phyloP scores from a whole-genome alignment of 169 alveolate genomes.

The Amoebophrya sp. region DNA sequence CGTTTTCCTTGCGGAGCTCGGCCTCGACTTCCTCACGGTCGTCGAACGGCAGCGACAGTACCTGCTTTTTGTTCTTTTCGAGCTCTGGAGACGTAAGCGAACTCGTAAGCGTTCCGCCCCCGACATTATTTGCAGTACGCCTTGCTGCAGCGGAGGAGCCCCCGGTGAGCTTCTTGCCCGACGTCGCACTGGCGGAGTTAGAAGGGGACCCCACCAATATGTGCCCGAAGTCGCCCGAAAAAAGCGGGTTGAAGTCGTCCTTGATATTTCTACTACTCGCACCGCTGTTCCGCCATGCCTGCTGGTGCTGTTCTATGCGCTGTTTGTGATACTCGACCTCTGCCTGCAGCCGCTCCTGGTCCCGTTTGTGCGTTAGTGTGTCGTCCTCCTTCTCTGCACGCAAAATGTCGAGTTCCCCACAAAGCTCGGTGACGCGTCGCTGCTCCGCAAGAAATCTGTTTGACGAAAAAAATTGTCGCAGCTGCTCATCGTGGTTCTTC shows the following conservation, averaged over 20 bases:
- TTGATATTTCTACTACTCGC: no score
- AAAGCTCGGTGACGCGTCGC: no score
- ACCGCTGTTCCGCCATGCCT: neutral
- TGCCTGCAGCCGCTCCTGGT: neutral
- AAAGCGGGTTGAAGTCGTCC: neutral
- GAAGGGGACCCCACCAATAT: neutral
- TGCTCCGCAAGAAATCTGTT: no score
- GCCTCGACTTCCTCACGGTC: neutral
- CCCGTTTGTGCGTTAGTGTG: no score
- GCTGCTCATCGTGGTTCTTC: no score
- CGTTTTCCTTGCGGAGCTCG: neutral
- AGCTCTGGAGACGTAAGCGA: no score
- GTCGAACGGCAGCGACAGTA: neutral
- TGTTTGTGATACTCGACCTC: neutral
- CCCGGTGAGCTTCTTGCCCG: neutral
- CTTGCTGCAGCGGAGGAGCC: neutral
- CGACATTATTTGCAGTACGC: neutral
- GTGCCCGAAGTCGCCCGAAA: neutral
- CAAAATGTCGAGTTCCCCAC: no score
- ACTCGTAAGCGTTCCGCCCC: no score
- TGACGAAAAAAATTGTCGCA: no score
- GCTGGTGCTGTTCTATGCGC: neutral
- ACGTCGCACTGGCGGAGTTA: no score
- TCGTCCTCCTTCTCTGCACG: no score
- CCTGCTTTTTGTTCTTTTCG: neutral